These are phyloP conservation scores for Wickerhamomyces tratensis DNA, from an alignment of 805 yeast species.

Conservation along the genomic window DNA sequence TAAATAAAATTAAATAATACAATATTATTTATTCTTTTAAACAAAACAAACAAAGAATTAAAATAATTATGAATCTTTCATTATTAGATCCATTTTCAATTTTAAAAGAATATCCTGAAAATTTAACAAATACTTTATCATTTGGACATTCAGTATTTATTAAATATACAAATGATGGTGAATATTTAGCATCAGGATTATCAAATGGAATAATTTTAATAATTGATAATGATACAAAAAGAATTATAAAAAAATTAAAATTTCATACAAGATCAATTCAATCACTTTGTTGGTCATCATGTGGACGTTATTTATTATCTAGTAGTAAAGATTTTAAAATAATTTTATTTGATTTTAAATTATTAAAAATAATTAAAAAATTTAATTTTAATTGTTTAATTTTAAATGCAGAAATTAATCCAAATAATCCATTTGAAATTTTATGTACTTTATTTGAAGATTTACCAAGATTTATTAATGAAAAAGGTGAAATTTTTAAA, in stretches of 20 bases:
- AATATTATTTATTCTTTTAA: no score
- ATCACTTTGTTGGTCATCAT: constrained; percentile 62
- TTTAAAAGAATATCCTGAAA: constrained; percentile 86
- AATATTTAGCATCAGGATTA: constrained; percentile 76
- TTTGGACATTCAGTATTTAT: constrained; percentile 61
- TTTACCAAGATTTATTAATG: constrained; percentile 42
- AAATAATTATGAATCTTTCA: constrained; percentile 78
- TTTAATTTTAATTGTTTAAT: constrained; percentile 59
- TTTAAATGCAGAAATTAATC: constrained; percentile 59
- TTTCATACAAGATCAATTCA: constrained; percentile 71
- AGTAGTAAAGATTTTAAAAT: no score
- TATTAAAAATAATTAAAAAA: no score
- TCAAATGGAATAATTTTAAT: constrained; percentile 66
- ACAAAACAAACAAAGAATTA: no score
- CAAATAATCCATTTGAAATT: constrained; percentile 34
- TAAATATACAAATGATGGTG: constrained; percentile 66
- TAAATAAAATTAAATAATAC: constrained; percentile 31
- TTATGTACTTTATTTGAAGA: constrained; percentile 62
- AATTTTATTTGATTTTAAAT: no score
- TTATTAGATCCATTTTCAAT: constrained; percentile 86
- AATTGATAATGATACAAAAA: constrained; percentile 61
- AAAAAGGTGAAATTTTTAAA: constrained; percentile 12
- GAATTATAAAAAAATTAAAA: constrained; percentile 43
- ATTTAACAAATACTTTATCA: constrained; percentile 59
- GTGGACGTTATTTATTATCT: constrained; percentile 63